phyloP scores from a whole-genome alignment of 495 filamentous ascomycete genomes.

The Aspergillus saccharolyticus region DNA sequence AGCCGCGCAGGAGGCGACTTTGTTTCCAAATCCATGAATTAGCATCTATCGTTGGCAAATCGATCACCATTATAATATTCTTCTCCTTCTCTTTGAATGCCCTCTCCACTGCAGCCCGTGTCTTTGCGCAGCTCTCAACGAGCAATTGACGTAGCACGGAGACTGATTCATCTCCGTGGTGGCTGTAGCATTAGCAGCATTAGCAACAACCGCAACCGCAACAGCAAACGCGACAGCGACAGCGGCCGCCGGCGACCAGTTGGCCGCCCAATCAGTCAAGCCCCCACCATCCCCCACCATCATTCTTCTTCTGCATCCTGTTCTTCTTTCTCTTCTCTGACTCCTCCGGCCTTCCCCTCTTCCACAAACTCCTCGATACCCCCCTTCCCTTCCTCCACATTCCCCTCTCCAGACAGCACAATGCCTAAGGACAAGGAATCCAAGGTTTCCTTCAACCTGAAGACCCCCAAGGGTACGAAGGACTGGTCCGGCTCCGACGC shows the following conservation, averaged over 20 bases:
- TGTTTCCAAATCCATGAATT: not conserved
- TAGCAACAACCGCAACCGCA: not conserved
- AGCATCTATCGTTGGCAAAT: slow-evolving; percentile 1
- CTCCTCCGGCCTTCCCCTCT: slow-evolving; percentile 24
- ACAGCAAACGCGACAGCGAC: not conserved
- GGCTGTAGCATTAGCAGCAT: not conserved
- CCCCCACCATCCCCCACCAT: slow-evolving; percentile 41
- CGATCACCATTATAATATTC: not conserved
- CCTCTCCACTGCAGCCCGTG: not conserved
- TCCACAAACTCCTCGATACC: slow-evolving; percentile 2
- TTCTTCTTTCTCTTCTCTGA: slow-evolving; percentile 27
- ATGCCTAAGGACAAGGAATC: slow-evolving; percentile 33
- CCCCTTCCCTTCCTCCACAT: not conserved
- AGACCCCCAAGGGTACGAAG: slow-evolving; percentile 42
- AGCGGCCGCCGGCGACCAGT: not conserved
- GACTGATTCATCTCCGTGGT: not conserved
- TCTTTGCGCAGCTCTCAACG: slow-evolving; percentile 8
- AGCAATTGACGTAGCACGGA: not conserved
- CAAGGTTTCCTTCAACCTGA: slow-evolving; percentile 42
- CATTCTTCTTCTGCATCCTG: slow-evolving; percentile 25
- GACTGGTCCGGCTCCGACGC: slow-evolving; percentile 32
- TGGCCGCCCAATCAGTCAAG: slow-evolving; percentile 8
- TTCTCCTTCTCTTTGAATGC: slow-evolving; percentile 16
- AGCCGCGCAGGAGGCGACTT: not conserved
- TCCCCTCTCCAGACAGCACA: slow-evolving; percentile 9